Evolutionary conservation across 2,329 filamentous ascomycete genomes (phyloP), one percentile per base, ranked within the genome.

Genomic region (Arthroderma sp.): DNA sequence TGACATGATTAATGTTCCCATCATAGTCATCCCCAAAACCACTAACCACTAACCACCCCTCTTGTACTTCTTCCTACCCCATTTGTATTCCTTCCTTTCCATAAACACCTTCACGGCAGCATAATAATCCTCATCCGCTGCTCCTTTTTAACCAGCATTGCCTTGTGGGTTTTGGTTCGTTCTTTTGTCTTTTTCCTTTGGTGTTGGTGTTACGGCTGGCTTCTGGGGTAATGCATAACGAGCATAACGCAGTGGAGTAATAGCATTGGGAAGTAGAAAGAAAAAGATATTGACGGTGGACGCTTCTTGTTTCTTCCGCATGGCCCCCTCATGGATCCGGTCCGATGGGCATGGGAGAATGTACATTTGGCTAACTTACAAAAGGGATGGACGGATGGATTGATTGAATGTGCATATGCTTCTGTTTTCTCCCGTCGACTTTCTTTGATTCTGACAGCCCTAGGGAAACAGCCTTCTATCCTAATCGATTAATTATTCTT

Each of bases 61-160:
- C 1, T 53, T 33, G 49, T 21, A 7, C 31, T 25, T 38, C 15
- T 7, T 41, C 33, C 52, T 15, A 8, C 52, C 33, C 19, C 35
- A 28, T 9, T 15, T 31, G 37, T 31, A 54, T 54, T 33, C 28
- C 23, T 54, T 54, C 21, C 19, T 38, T 37, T 54, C 44, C 54
- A 28, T 25, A 17, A 23, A 28, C 17, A 54, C 63, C 83, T 87
- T 58, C 84, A 83, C 79, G 81, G 59, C 37, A 53, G 56, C 61
- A 59, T 60, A 21, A 33, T 38, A 33, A 28, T 19, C 15, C 39
- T 33, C 52, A n/a, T 7, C 23, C 47, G 2, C 2, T 19, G 21
- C 7, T 19, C 25, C 17, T 19, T 15, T 54, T 39, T n/a, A 54
- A 19, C 37, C 52, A 33, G 52, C 52, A 39, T 38, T 15, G 8